Percentiles rank a stretch among this genome's conserved stretches.
Evolutionary conservation across 495 filamentous ascomycete genomes (phyloP).

Genomic region (Aeminium ludgeri): DNA sequence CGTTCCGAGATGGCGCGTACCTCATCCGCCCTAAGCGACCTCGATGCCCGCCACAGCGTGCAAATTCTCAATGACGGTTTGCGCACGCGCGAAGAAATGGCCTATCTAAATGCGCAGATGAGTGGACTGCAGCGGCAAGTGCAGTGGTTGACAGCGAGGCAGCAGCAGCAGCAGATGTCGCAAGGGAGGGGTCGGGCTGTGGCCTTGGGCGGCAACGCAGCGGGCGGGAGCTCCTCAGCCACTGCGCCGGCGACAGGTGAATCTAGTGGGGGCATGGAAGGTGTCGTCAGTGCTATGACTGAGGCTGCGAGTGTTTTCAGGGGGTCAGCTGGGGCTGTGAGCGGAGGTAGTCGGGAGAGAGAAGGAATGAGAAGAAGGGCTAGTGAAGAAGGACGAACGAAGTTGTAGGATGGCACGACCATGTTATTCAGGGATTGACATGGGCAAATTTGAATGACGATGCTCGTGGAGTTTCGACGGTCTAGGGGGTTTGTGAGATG

Average conservation of each 20-base stretch:
- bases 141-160: slow-evolving; percentile 49
- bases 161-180: slow-evolving; percentile 29
- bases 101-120: slow-evolving; percentile 47
- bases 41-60: slow-evolving; percentile 51
- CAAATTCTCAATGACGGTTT: slow-evolving; percentile 51
- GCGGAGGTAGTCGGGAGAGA: slow-evolving; percentile 1
- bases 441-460: too few relatives aligned
- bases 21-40: slow-evolving; percentile 39
- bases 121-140: slow-evolving; percentile 48
- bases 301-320: slow-evolving; percentile 6
- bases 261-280: slow-evolving; percentile 4
- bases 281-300: slow-evolving; percentile 7
- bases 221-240: slow-evolving; percentile 1
- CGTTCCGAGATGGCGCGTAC: slow-evolving; percentile 45
- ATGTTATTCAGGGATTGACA: too few relatives aligned
- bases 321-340: slow-evolving; percentile 5
- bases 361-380: slow-evolving; percentile 5
- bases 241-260: background rate
- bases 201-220: too few relatives aligned
- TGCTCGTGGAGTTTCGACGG: too few relatives aligned
- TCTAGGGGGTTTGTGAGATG: too few relatives aligned
- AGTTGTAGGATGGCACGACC: too few relatives aligned
- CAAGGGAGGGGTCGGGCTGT: background rate
- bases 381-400: slow-evolving; percentile 16
- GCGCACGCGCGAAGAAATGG: slow-evolving; percentile 49